Evolutionary conservation across 176 grass and related monocot species (phyloP).

Genomic region (Phragmites australis): DNA sequence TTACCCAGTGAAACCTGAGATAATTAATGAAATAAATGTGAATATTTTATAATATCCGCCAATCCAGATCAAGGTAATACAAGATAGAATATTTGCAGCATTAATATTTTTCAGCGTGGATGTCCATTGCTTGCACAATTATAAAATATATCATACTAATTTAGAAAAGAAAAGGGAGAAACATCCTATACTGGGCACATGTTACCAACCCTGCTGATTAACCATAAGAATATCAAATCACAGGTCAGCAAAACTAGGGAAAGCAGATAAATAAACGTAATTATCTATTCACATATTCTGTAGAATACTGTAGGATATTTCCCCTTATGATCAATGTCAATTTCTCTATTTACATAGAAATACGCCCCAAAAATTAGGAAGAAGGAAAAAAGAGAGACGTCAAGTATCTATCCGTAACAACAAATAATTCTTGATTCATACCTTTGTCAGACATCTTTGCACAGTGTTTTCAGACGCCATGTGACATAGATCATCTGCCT

Average conservation of each 20-base stretch:
- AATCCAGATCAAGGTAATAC: neutral
- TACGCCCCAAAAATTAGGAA: neutral
- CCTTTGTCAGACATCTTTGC: constrained; percentile 29
- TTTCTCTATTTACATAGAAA: neutral
- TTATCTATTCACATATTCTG: neutral
- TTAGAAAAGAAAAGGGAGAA: neutral
- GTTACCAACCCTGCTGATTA: neutral
- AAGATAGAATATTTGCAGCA: neutral
- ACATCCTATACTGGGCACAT: neutral
- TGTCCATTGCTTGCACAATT: neutral
- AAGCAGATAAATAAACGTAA: neutral
- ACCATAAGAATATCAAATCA: constrained; percentile 8
- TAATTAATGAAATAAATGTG: constrained; percentile 31
- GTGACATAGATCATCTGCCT: constrained; percentile 28
- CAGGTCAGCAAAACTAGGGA: neutral
- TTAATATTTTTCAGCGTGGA: neutral
- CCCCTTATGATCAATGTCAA: too few species aligned
- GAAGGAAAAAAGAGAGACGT: neutral
- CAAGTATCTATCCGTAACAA: neutral
- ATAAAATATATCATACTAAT: neutral
- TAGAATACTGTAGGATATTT: too few species aligned
- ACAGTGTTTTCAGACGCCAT: constrained; percentile 5
- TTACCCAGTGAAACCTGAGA: constrained; percentile 49
- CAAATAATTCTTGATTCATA: constrained; percentile 10
- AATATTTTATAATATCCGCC: neutral